Evolutionary conservation across 2,329 filamentous ascomycete species (phyloP).

Genomic region (Nothophoma quercina): DNA sequence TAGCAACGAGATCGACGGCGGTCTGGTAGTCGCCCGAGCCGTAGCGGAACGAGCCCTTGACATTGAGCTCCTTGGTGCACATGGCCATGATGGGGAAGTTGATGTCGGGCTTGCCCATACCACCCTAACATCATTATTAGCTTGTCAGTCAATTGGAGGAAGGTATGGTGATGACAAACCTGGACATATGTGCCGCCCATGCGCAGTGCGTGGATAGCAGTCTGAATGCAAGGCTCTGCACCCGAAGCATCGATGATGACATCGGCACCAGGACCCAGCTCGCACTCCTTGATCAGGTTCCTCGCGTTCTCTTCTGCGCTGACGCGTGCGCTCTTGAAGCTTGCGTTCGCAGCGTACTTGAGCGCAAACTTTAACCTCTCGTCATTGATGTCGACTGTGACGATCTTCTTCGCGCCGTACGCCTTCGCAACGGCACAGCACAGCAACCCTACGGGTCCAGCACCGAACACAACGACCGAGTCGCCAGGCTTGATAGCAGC

Average conservation of each 20-base stretch:
- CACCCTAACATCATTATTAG: slow-evolving; percentile 49
- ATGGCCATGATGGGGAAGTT: slow-evolving; percentile 90
- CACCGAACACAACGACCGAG: slow-evolving; percentile 58
- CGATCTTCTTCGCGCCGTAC: slow-evolving; percentile 83
- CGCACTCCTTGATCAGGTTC: slow-evolving; percentile 69
- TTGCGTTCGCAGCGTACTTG: slow-evolving; percentile 72
- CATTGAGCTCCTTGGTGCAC: slow-evolving; percentile 87
- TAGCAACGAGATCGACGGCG: slow-evolving; percentile 77
- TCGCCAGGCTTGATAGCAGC: slow-evolving; percentile 54
- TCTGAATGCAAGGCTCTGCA: slow-evolving; percentile 59
- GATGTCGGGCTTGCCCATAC: slow-evolving; percentile 89
- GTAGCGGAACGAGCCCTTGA: slow-evolving; percentile 90
- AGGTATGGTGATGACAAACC: slow-evolving; percentile 28
- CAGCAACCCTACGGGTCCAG: slow-evolving; percentile 75
- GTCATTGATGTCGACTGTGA: slow-evolving; percentile 87
- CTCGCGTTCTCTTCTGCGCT: slow-evolving; percentile 75
- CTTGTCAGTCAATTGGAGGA: not conserved
- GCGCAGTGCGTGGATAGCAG: slow-evolving; percentile 57
- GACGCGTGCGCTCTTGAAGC: slow-evolving; percentile 67
- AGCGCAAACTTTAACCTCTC: slow-evolving; percentile 80
- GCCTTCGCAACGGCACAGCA: slow-evolving; percentile 85
- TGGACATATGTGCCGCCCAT: slow-evolving; percentile 58
- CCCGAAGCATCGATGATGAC: slow-evolving; percentile 58
- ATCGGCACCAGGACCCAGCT: slow-evolving; percentile 62
- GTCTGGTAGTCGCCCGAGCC: slow-evolving; percentile 86